A percentile compares a stretch with the other conserved stretches of the same genome.
Conservation (phyloP, 169 alveolate species). For the Plasmodium coatneyi region DNA sequence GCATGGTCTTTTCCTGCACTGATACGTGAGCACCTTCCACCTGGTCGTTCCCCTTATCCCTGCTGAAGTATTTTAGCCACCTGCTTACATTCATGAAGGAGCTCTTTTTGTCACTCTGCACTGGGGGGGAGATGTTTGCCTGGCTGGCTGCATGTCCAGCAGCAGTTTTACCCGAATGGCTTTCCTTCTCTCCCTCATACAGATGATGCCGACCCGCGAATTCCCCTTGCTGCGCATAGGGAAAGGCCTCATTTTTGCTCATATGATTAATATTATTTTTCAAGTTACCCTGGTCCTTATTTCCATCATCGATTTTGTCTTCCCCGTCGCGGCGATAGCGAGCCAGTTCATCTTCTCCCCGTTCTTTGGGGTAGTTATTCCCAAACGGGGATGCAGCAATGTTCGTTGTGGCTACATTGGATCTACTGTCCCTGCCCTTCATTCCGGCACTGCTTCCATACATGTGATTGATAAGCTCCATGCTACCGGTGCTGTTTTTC, state of each 20-base stretch:
- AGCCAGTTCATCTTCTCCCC: background rate
- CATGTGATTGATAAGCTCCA: background rate
- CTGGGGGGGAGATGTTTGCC: background rate
- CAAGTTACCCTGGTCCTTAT: background rate
- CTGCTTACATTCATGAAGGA: conserved; percentile 3
- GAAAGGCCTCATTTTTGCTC: background rate
- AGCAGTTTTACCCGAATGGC: background rate
- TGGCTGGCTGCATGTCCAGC: background rate
- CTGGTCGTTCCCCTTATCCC: background rate
- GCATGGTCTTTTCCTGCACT: background rate
- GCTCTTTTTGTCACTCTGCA: background rate
- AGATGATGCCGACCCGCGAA: background rate
- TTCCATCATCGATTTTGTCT: background rate
- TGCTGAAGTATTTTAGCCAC: conserved; percentile 8
- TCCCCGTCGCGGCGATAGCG: background rate
- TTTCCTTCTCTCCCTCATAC: background rate
- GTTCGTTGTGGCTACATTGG: background rate
- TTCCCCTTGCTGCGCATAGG: background rate
- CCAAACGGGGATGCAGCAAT: background rate
- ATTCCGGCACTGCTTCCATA: background rate
- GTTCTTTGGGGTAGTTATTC: background rate
- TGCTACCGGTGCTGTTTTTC: background rate
- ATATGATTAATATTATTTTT: background rate
- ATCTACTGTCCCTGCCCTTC: background rate
- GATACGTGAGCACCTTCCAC: background rate